Evolutionary conservation across 345 rosid species (phyloP).

Genomic region (Brassica carinata): DNA sequence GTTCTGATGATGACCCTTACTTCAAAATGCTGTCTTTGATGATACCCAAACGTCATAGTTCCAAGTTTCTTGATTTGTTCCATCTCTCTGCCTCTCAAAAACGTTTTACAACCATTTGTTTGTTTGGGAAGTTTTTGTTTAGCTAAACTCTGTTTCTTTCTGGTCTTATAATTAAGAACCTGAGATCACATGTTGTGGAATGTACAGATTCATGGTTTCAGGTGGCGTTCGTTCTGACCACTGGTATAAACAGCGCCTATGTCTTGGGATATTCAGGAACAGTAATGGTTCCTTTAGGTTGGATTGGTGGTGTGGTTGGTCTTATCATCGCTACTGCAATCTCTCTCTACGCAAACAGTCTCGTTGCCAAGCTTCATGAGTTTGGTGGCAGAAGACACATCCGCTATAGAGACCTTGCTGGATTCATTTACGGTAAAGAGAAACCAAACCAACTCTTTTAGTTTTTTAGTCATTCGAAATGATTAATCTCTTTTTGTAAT

Average conservation of each 20-base stretch:
- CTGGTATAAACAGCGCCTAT: background rate
- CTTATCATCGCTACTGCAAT: background rate
- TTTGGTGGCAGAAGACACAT: background rate
- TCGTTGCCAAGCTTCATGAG: background rate
- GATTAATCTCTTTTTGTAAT: background rate
- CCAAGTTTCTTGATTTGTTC: background rate
- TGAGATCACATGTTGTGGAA: background rate
- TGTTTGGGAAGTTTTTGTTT: conserved; percentile 13
- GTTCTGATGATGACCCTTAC: background rate
- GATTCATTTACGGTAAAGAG: background rate
- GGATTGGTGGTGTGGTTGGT: background rate
- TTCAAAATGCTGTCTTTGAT: conserved; percentile 9
- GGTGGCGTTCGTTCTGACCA: background rate
- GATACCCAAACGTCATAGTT: background rate
- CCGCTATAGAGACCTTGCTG: conserved; percentile 1
- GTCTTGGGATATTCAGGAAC: background rate
- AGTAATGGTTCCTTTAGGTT: background rate
- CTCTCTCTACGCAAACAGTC: background rate
- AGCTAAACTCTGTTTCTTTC: background rate
- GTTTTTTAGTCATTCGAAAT: background rate
- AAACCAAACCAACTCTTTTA: background rate
- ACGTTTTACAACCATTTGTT: background rate
- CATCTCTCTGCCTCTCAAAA: background rate
- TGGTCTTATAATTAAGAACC: background rate
- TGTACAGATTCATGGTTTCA: conserved; percentile 3